phyloP scores from a whole-genome alignment of 2,329 filamentous ascomycete genomes.

The Colletotrichum siamense region DNA sequence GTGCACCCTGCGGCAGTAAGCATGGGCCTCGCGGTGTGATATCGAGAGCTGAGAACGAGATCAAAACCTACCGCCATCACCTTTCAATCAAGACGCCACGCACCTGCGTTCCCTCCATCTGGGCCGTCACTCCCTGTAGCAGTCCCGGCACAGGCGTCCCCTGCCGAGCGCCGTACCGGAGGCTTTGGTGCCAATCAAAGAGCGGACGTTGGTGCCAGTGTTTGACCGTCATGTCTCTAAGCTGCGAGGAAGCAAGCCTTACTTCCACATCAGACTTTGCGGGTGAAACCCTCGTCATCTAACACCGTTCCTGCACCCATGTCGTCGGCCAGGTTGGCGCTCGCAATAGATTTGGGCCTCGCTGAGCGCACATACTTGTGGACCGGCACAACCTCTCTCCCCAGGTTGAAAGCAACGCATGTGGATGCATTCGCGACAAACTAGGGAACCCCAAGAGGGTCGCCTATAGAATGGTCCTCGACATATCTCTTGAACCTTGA shows the following conservation, averaged over 20 bases:
- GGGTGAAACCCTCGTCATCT: not conserved
- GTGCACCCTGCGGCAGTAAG: not conserved
- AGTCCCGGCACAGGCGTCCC: not conserved
- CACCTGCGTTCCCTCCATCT: not conserved
- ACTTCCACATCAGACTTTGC: not conserved
- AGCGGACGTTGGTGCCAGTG: not conserved
- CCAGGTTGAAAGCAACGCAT: not conserved
- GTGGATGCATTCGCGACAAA: not conserved
- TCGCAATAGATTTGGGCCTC: not conserved
- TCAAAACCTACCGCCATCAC: not conserved
- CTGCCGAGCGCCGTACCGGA: not conserved
- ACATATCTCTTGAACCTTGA: not conserved
- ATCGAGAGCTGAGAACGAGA: not conserved
- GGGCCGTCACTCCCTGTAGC: not conserved
- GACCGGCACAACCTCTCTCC: not conserved
- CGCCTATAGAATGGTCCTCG: not conserved
- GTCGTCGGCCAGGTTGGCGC: not conserved
- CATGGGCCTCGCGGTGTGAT: not conserved
- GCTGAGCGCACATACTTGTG: not conserved
- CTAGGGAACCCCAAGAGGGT: not conserved
- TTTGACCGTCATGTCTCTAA: not conserved
- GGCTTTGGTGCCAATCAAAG: not conserved
- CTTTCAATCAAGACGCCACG: not conserved
- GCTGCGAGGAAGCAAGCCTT: not conserved
- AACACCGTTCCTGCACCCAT: not conserved